phyloP scores from a whole-genome alignment of 192 early-diverging fungal species.

The Backusella tuberculispora region DNA sequence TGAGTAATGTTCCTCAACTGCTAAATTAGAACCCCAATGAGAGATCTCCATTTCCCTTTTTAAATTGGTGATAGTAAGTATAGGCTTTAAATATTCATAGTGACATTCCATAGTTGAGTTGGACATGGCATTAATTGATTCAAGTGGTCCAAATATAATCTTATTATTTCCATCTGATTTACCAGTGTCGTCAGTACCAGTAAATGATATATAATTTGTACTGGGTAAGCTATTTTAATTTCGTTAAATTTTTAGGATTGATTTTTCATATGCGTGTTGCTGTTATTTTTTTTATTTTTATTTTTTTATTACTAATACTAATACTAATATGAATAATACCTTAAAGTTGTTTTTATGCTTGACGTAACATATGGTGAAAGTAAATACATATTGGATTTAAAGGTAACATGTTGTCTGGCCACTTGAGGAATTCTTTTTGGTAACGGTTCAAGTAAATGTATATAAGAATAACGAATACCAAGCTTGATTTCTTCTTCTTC shows the following conservation, averaged over 20 bases:
- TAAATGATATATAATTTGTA: conserved; percentile 43
- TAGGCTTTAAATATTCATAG: conserved; percentile 62
- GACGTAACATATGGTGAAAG: conserved; percentile 65
- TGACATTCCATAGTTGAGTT: conserved; percentile 56
- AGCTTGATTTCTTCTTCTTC: conserved; percentile 65
- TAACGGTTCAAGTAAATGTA: conserved; percentile 47
- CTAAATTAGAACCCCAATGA: conserved; percentile 82
- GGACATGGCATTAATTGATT: conserved; percentile 46
- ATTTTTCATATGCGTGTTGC: background rate
- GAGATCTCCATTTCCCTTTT: conserved; percentile 78
- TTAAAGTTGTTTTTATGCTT: conserved; percentile 80
- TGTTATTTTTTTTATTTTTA: background rate
- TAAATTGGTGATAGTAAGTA: conserved; percentile 60
- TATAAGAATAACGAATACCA: conserved; percentile 53
- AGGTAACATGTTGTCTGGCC: conserved; percentile 68
- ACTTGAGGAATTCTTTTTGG: conserved; percentile 63
- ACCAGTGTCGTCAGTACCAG: conserved; percentile 32
- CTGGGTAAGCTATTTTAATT: conserved; percentile 38
- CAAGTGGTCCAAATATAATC: conserved; percentile 77
- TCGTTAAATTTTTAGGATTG: too few relatives aligned
- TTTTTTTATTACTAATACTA: background rate
- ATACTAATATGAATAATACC: conserved; percentile 55
- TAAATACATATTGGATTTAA: conserved; percentile 62
- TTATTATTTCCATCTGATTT: conserved; percentile 51
- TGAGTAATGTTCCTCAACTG: conserved; percentile 82